Conservation (phyloP, 2,329 filamentous ascomycete species). For the Calonectria naviculata region DNA sequence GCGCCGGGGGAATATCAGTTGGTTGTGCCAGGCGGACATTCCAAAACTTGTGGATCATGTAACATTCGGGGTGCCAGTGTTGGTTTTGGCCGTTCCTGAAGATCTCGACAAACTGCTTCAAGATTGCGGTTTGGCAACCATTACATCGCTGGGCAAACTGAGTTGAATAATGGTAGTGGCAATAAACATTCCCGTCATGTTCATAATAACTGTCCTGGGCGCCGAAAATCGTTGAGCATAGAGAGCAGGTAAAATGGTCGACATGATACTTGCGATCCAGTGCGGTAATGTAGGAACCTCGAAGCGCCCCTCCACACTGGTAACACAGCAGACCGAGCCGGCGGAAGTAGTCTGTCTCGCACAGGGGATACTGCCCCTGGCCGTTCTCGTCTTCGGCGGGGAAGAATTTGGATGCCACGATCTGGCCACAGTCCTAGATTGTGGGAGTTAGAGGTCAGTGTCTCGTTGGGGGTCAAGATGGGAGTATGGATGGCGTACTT, state of each 20-base stretch:
- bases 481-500: slow-evolving; percentile 64
- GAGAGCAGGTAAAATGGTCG: slow-evolving; percentile 97
- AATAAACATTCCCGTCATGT: slow-evolving; percentile 95
- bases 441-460: slow-evolving; percentile 26
- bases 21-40: slow-evolving; percentile 86
- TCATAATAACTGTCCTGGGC: slow-evolving; percentile 99
- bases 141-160: slow-evolving; percentile 97
- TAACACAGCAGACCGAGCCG: slow-evolving; percentile 91
- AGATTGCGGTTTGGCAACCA: slow-evolving; percentile 94
- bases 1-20: slow-evolving; percentile 59
- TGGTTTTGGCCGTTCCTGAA: slow-evolving; percentile 98
- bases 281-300: slow-evolving; percentile 97
- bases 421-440: slow-evolving; percentile 89
- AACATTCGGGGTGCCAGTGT: slow-evolving; percentile 99
- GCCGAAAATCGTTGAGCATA: slow-evolving; percentile 97
- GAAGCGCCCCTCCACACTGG: slow-evolving; percentile 90
- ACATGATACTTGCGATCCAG: slow-evolving; percentile 99
- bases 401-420: slow-evolving; percentile 99
- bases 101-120: slow-evolving; percentile 99
- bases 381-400: slow-evolving; percentile 92
- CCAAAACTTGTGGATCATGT: slow-evolving; percentile 99
- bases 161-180: slow-evolving; percentile 98
- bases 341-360: slow-evolving; percentile 97
- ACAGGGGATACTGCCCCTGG: slow-evolving; percentile 89
- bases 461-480: slow-evolving; percentile 12